phyloP scores from a whole-genome alignment of 2,329 filamentous ascomycete species.

The Apiospora koreana region DNA sequence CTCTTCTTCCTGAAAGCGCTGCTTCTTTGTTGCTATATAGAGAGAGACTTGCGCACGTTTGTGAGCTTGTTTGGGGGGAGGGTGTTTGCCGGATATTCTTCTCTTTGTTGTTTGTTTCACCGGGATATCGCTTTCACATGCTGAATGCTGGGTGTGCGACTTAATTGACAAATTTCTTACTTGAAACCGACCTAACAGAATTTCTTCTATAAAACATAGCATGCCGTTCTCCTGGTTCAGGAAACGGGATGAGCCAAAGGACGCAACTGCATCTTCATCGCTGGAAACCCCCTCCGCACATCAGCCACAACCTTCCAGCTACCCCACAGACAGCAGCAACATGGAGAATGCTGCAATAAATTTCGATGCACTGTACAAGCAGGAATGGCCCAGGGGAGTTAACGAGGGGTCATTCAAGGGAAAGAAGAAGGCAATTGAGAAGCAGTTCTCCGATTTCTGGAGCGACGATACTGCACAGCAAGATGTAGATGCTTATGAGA shows the following conservation, averaged over 20 bases:
- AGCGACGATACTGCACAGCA: not conserved
- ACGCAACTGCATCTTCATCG: not conserved
- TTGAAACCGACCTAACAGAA: not conserved
- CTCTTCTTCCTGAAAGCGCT: not conserved
- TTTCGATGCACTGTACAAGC: not conserved
- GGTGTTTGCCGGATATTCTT: not conserved
- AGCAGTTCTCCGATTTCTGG: constrained; percentile 18
- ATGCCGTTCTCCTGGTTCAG: not conserved
- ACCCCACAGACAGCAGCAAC: not conserved
- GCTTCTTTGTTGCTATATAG: not conserved
- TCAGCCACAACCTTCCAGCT: not conserved
- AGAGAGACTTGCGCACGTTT: not conserved
- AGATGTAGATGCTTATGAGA: constrained; percentile 20
- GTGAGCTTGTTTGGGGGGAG: not conserved
- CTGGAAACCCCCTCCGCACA: not conserved
- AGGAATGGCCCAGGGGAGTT: not conserved
- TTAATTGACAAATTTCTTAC: not conserved
- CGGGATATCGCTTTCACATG: not conserved
- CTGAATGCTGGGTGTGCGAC: not conserved
- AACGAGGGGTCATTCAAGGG: constrained; percentile 19
- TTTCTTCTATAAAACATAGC: not conserved
- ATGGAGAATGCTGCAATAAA: not conserved
- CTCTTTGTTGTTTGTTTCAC: not conserved
- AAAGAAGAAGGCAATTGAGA: constrained; percentile 16
- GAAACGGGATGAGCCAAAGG: not conserved